Base-by-base conservation (phyloP, 164 flowering plant genomes). In the Magnolia officinalis region DNA sequence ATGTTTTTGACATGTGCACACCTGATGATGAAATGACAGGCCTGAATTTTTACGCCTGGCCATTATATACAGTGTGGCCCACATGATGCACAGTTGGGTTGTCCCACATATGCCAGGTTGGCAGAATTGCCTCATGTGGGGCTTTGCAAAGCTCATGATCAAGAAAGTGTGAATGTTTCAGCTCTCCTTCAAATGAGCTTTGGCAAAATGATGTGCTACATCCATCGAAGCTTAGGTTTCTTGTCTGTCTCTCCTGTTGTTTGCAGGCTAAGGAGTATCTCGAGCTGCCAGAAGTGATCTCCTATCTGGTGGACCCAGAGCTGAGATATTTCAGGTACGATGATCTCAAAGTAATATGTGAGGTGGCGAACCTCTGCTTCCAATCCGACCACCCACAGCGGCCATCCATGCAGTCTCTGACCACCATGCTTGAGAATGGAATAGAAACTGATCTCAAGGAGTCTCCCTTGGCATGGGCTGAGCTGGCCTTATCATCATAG, bases 381-480 rank as follows among this genome's bases (percentile, higher is more conserved):
- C 77, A 88, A 29, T 78, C 85, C 1, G 90, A 88, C 8, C 80
- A 89, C 7, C 61, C 78, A 14, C 86, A 78, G 77, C 81, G 88
- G 75, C 90, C 91, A 1, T 82, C 88, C 9, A 92, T 91, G 90
- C 78, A 82, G 61, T 88, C 87, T 24, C 10, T 95, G n/a, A 83
- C 86, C 81, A 45, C 82, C 50, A 79, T 85, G 82, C 75, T 95
- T 77, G 99, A 95, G 83, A 89, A 77, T 78, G 78, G 84, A 70
- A 87, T 95, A 8, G 91, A 92, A 73, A 85, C 86, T 3, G 92
- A 91, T 72, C 87, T 95, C 16, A 87, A 84, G 79, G 85, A 90
- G 50, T 92, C 98, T 74, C 88, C 97, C 67, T 80, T 95, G 84
- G 99, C 98, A 8, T 95, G 99, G 98, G 99, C 96, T 16, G 98